Base-by-base conservation (phyloP, 73 alveolate genomes). In the Durusdinium trenchii region DNA sequence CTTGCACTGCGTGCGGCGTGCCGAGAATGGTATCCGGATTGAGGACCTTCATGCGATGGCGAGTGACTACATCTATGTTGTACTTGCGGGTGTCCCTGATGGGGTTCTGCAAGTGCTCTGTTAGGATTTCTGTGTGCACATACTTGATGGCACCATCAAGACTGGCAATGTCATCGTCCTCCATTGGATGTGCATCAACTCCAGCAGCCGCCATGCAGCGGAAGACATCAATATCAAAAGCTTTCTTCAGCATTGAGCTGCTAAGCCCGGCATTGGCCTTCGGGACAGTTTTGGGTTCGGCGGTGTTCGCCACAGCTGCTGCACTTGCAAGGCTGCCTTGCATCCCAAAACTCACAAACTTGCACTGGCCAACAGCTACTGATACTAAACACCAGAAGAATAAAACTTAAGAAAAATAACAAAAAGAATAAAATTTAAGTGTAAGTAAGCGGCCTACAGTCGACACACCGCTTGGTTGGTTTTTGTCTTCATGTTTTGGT, bases 41-140 rank as follows among this genome's bases (percentile, higher is more conserved):
- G 52, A 64, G 62, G 86, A 90, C 45, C 96, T 75, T 62, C 86
- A 90, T 45, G 42, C 96, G 86, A 42, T 90, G 96, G 75, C 71
- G 86, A 23, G 96, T 90, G 86, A 90, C 61, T 52, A 57, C 96
- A 64, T 90, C 96, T 16, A 90, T 75, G 30, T 38, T 73, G 38
- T 90, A 90, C 52, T 90, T 90, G 14, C 96, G 40, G 62, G 86
- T 67, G 43, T 75, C 57, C 14, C 96, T 42, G 86, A 90, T 90
- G 73, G 96, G 96, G 73, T 73, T 67, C 52, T 90, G 96, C 86
- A 90, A 50, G 46, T 90, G 96, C 86, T 90, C 96, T 30, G 96
- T 90, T 54, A 90, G 32, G 43, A 90, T 90, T 73, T 90, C 96
- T 16, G 96, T 90, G 86, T 90, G 96, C 71, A 90, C 96, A 52